Conservation (phyloP, 192 early-diverging fungal species). For the Geranomyces michiganensis region DNA sequence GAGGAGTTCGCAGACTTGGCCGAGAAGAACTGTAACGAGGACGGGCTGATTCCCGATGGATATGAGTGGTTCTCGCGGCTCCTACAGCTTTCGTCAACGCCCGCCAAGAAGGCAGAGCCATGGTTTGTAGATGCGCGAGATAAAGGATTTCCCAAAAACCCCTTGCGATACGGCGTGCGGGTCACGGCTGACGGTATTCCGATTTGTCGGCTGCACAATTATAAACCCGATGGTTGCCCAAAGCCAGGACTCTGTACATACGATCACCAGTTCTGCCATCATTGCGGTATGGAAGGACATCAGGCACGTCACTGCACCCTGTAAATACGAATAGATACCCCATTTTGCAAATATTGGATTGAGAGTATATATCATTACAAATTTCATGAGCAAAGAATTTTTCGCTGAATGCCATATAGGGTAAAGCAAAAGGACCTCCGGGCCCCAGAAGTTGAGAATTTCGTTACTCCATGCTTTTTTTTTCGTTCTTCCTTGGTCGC, state of each 20-base stretch:
- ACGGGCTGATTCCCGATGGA: conserved; percentile 10
- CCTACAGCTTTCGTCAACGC: neutral
- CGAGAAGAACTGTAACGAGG: neutral
- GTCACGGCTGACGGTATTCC: conserved; percentile 9
- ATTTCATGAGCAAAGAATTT: no score
- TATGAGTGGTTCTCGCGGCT: neutral
- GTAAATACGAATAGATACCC: neutral
- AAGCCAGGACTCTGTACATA: conserved; percentile 15
- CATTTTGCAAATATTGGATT: no score
- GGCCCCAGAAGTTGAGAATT: no score
- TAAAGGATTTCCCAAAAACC: conserved; percentile 14
- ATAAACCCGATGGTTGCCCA: conserved; percentile 4
- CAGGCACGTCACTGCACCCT: conserved; percentile 2
- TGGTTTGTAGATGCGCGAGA: conserved; percentile 4
- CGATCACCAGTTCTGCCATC: conserved; percentile 19
- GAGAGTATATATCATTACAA: no score
- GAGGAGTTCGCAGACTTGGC: conserved; percentile 14
- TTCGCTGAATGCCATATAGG: no score
- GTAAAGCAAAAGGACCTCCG: no score
- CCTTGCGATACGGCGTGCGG: conserved; percentile 16
- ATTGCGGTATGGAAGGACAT: conserved; percentile 14
- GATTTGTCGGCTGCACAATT: conserved; percentile 22
- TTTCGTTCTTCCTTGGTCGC: no score
- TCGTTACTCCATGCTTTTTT: no score
- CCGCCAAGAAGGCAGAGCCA: neutral